phyloP scores from a whole-genome alignment of 2,329 filamentous ascomycete genomes.

The Fusarium floridanum region DNA sequence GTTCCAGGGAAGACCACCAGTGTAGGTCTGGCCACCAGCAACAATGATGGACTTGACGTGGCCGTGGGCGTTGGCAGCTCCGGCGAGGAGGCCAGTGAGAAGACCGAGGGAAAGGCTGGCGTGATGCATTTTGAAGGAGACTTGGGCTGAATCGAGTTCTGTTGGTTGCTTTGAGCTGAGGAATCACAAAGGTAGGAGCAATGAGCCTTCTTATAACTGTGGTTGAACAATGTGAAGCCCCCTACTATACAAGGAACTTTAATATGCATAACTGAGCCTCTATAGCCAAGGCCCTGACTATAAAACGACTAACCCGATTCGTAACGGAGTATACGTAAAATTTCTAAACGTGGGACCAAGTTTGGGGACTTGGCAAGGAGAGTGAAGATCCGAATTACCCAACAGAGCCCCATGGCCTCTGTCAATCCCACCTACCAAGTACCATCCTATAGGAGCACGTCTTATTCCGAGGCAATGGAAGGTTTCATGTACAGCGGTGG shows the following conservation, averaged over 20 bases:
- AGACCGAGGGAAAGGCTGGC: conserved; percentile 28
- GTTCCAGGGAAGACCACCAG: conserved; percentile 46
- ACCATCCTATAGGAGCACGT: background rate
- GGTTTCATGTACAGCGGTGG: conserved; percentile 1
- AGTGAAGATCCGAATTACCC: conserved; percentile 22
- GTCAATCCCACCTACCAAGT: background rate
- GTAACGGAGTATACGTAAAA: conserved; percentile 30
- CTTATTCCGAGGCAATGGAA: conserved; percentile 1
- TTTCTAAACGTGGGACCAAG: background rate
- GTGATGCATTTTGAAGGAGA: conserved; percentile 20
- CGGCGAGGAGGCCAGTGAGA: conserved; percentile 40
- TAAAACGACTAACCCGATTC: conserved; percentile 10
- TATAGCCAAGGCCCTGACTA: conserved; percentile 3
- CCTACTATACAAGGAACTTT: conserved; percentile 23
- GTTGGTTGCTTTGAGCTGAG: background rate
- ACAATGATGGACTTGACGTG: conserved; percentile 43
- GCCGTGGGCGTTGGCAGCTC: conserved; percentile 48
- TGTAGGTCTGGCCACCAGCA: conserved; percentile 48
- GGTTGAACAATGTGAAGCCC: background rate
- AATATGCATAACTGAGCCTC: background rate
- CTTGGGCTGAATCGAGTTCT: conserved; percentile 5
- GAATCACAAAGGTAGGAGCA: background rate
- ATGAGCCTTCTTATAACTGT: conserved; percentile 1
- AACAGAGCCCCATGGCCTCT: background rate
- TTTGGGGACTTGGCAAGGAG: conserved; percentile 23